These are phyloP conservation scores for Zygnema cylindricum DNA, from an alignment of 139 green algal species.

Conservation along the genomic window DNA sequence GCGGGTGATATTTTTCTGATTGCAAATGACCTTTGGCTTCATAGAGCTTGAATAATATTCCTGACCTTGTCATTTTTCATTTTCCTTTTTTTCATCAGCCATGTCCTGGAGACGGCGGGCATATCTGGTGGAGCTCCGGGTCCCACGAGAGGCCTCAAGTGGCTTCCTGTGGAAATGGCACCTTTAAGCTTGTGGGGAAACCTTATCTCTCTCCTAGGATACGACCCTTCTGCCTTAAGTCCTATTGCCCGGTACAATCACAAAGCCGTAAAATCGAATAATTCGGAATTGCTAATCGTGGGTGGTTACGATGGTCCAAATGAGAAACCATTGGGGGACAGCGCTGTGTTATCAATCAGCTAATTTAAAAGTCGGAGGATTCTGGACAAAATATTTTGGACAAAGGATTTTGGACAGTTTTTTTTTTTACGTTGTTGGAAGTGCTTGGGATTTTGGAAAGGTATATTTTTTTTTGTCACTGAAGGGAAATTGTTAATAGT, in stretches of 20 bases:
- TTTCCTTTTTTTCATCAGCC: not conserved
- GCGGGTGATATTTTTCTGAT: too few species aligned
- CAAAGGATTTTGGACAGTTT: too few species aligned
- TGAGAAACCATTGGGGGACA: conserved; percentile 26
- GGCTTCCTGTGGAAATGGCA: not conserved
- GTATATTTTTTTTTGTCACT: too few species aligned
- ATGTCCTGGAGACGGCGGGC: conserved; percentile 17
- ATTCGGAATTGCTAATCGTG: conserved; percentile 21
- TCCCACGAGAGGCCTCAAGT: not conserved
- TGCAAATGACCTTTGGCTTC: too few species aligned
- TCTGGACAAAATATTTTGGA: too few species aligned
- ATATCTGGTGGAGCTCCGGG: conserved; percentile 22
- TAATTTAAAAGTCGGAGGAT: too few species aligned
- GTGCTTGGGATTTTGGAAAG: too few species aligned
- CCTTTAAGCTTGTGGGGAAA: not conserved
- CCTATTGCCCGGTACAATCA: conserved; percentile 39
- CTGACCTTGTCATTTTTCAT: too few species aligned
- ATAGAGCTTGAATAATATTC: too few species aligned
- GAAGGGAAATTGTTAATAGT: too few species aligned
- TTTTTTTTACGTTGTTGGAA: too few species aligned
- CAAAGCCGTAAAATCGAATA: not conserved
- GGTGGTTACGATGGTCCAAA: conserved; percentile 21
- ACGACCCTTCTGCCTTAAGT: not conserved
- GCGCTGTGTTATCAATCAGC: not conserved
- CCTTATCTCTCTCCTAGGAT: not conserved